These are phyloP conservation scores for Sparassis latifolia DNA, from an alignment of 1,284 basidiomycete species.

Conservation along the genomic window DNA sequence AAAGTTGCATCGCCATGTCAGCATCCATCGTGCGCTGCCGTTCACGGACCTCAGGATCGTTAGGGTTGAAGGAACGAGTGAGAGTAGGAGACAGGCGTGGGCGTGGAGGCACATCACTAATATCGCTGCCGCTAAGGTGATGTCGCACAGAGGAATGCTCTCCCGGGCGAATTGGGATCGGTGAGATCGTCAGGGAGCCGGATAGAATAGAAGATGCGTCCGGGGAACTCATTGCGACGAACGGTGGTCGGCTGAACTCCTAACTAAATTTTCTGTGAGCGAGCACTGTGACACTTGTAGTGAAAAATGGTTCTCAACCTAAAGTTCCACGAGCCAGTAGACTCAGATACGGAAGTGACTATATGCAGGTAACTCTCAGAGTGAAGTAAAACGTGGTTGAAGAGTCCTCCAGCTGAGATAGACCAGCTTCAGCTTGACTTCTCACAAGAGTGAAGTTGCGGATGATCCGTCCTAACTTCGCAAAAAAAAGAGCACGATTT, in stretches of 20 bases:
- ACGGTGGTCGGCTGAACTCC: neutral
- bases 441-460: no score
- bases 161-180: conserved; percentile 35
- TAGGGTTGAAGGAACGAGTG: conserved; percentile 52
- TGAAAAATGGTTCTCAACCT: no score
- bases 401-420: no score
- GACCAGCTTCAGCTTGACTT: no score
- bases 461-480: no score
- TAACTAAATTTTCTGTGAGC: no score
- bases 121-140: conserved; percentile 32
- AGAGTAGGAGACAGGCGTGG: conserved; percentile 61
- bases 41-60: conserved; percentile 66
- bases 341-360: no score
- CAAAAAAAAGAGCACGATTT: no score
- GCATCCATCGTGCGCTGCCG: conserved; percentile 82
- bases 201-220: conserved; percentile 23
- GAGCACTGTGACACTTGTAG: no score
- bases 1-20: conserved; percentile 80
- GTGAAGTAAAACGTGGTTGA: no score
- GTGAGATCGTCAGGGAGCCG: conserved; percentile 31
- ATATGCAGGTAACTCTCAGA: no score
- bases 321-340: no score
- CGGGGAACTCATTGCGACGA: conserved; percentile 20
- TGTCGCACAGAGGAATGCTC: conserved; percentile 28
- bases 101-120: conserved; percentile 32